A percentile compares a stretch with the other conserved stretches of the same genome.
These are phyloP conservation scores for Vaccinium macrocarpon DNA, from an alignment of 148 eudicot species.

Conservation along the genomic window DNA sequence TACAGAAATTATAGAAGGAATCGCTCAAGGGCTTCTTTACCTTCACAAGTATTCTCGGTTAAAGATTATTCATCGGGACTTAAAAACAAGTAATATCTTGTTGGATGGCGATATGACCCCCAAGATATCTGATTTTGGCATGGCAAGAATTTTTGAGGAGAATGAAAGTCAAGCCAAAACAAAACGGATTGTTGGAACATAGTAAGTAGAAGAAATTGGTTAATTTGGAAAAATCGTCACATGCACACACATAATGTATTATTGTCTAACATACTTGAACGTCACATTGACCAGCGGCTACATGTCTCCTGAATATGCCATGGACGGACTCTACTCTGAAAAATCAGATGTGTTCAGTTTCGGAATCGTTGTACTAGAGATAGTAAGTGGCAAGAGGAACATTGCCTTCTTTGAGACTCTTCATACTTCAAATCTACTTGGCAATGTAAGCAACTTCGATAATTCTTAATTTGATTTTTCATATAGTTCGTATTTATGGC, in stretches of 20 bases:
- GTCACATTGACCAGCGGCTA: not conserved
- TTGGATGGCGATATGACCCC: not conserved
- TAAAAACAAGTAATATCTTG: slow-evolving; percentile 9
- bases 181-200: slow-evolving; percentile 11
- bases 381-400: slow-evolving; percentile 7
- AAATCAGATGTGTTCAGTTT: slow-evolving; percentile 7
- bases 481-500: not conserved
- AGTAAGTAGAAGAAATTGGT: not conserved
- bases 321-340: not conserved
- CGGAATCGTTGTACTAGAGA: not conserved
- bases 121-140: slow-evolving; percentile 9
- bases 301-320: not conserved
- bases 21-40: slow-evolving; percentile 12
- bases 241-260: not conserved
- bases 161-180: not conserved
- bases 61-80: not conserved
- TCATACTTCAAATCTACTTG: not conserved
- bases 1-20: not conserved
- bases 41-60: slow-evolving; percentile 8
- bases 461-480: not conserved
- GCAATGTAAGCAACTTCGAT: not conserved
- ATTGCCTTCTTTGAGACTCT: not conserved
- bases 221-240: not conserved
- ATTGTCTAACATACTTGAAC: not conserved
- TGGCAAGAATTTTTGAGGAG: not conserved